These are phyloP conservation scores for Tricholoma bakamatsutake DNA, from an alignment of 768 basidiomycete genomes.

Conservation along the genomic window DNA sequence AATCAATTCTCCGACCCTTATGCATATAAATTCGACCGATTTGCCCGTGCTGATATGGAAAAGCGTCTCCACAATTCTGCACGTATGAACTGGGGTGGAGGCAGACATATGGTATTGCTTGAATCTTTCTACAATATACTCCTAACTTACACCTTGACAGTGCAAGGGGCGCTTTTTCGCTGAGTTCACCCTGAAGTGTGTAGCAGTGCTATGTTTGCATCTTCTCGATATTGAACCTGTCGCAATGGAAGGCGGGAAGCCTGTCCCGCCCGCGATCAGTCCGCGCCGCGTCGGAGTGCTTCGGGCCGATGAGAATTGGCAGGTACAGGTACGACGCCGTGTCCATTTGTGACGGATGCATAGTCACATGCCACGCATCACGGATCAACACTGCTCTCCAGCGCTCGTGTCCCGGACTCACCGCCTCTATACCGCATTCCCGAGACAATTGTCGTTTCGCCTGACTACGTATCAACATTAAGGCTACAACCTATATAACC, in stretches of 20 bases:
- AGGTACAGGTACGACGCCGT: background rate
- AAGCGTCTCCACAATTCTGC: background rate
- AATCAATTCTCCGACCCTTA: background rate
- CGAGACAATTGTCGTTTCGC: too few species aligned
- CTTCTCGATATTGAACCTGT: background rate
- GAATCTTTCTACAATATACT: background rate
- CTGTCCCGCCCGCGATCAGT: too few species aligned
- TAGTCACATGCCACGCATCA: too few species aligned
- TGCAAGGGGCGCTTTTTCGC: conserved; percentile 1
- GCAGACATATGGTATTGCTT: background rate
- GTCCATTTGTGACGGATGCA: too few species aligned
- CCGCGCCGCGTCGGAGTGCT: background rate
- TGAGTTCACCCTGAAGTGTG: background rate
- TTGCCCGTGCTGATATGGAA: background rate
- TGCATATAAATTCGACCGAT: background rate
- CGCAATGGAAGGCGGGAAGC: background rate
- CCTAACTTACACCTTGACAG: background rate
- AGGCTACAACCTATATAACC: too few species aligned
- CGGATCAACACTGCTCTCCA: too few species aligned
- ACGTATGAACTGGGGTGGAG: background rate
- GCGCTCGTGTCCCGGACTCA: too few species aligned
- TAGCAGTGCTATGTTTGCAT: background rate
- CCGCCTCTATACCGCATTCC: too few species aligned
- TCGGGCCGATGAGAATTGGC: background rate
- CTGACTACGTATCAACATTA: too few species aligned